A percentile compares a stretch with the other conserved stretches of the same genome.
These are phyloP conservation scores for Epichloe gansuensis DNA, from an alignment of 2,329 filamentous ascomycete genomes.

Conservation along the genomic window DNA sequence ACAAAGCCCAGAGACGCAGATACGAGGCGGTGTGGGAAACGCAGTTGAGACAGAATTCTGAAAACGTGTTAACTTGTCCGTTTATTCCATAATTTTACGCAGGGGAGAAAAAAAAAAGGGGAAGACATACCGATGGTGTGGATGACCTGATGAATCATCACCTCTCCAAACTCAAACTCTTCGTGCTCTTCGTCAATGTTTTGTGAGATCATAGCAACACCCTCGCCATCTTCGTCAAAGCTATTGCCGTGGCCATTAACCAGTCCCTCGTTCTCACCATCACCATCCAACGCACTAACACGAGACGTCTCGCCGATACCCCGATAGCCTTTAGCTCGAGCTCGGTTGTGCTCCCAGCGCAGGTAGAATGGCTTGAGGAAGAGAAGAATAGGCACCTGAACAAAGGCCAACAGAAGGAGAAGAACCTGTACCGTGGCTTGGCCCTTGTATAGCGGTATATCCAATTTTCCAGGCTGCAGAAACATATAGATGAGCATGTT, in stretches of 20 bases:
- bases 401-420: constrained; percentile 68
- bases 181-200: constrained; percentile 79
- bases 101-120: constrained; percentile 6
- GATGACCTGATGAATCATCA: constrained; percentile 98
- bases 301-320: constrained; percentile 81
- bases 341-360: constrained; percentile 82
- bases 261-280: constrained; percentile 54
- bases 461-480: constrained; percentile 64
- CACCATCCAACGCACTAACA: constrained; percentile 81
- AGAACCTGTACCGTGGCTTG: constrained; percentile 66
- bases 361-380: constrained; percentile 96
- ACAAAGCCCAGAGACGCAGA: constrained; percentile 94
- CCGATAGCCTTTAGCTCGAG: constrained; percentile 79
- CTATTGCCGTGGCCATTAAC: constrained; percentile 47
- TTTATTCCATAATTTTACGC: not conserved
- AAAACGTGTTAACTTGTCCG: constrained; percentile 16
- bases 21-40: constrained; percentile 98
- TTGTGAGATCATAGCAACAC: constrained; percentile 78
- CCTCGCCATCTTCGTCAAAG: constrained; percentile 59
- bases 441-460: constrained; percentile 64
- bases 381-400: constrained; percentile 80
- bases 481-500: constrained; percentile 99
- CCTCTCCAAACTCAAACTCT: constrained; percentile 93
- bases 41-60: constrained; percentile 97
- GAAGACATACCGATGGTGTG: constrained; percentile 80